These are phyloP conservation scores for Ceratobasidium sp. DNA, from an alignment of 1,284 basidiomycete species.

Conservation along the genomic window DNA sequence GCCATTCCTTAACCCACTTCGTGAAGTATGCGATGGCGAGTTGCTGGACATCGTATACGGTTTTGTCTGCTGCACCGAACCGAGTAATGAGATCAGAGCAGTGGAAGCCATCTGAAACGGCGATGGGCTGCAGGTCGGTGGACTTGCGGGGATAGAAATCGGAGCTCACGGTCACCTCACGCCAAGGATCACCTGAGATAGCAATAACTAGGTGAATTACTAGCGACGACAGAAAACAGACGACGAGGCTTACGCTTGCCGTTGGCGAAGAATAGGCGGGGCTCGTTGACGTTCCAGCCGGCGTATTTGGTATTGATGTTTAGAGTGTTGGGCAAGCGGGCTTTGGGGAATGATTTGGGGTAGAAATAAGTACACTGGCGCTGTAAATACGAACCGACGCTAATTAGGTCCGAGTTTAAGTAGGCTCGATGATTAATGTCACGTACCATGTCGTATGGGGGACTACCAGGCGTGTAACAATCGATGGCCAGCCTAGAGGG, in stretches of 20 bases:
- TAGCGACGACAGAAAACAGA: not conserved
- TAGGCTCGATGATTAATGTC: not conserved
- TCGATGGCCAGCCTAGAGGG: slow-evolving; percentile 44
- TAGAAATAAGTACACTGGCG: slow-evolving; percentile 47
- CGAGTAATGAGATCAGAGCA: slow-evolving; percentile 46
- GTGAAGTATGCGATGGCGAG: slow-evolving; percentile 46
- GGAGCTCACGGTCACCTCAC: slow-evolving; percentile 45
- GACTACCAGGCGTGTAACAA: slow-evolving; percentile 45
- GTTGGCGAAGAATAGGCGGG: slow-evolving; percentile 47
- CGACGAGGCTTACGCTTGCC: slow-evolving; percentile 45
- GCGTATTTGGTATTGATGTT: slow-evolving; percentile 46
- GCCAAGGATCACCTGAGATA: slow-evolving; percentile 44
- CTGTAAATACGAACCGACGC: slow-evolving; percentile 1
- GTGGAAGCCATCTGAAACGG: slow-evolving; percentile 49
- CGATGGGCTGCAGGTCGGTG: slow-evolving; percentile 46
- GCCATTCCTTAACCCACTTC: slow-evolving; percentile 47
- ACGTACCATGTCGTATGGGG: slow-evolving; percentile 44
- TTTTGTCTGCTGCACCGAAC: slow-evolving; percentile 38
- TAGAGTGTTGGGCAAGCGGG: slow-evolving; percentile 27
- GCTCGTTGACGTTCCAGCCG: slow-evolving; percentile 46
- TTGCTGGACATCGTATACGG: slow-evolving; percentile 44
- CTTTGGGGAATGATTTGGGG: slow-evolving; percentile 47
- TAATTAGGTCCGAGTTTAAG: not conserved
- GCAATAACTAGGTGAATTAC: not conserved
- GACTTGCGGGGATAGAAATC: slow-evolving; percentile 45